Base-by-base conservation (phyloP, 306 rosid genomes). In the Erythrophleum fordii region DNA sequence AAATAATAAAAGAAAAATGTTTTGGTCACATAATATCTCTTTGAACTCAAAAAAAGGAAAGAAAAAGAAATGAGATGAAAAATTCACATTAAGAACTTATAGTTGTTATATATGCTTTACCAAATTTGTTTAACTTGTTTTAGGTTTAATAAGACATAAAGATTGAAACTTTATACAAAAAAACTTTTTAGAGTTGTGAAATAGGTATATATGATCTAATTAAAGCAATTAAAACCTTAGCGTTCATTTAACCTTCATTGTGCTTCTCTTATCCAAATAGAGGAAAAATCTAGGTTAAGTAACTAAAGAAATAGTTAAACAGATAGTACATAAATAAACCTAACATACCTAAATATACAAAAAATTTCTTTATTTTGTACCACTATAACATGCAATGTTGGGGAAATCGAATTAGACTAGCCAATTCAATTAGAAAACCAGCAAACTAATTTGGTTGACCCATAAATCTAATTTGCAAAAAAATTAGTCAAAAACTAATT, bases 141-240 rank as follows among this genome's bases (percentile, higher is more conserved):
- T 31, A 52, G 48, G 7, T 11, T 31, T 31, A 60, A n/a, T 9
- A 29, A 28, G 25, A 35, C 28, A 44, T 45, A 69, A 82, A 31
- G 73, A 51, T 60, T 18, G 4, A 13, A 58, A 22, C 26, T 17
- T 3, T 1, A 64, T 0, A n/a, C n/a, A n/a, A n/a, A n/a, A n/a
- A n/a, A 34, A 3, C 0, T 3, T 18, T 65, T 35, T 12, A 5
- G 23, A 0, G 28, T 0, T 9, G 72, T 39, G 18, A 58, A 53
- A 58, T 25, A 35, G n/a, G 6, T 39, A 66, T 35, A 44, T 74
- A 1, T 25, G 64, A 56, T 51, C 52, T 49, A 22, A 76, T 31
- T 59, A 13, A 28, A 67, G 66, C 69, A 42, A 71, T 12, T 11
- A 42, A 41, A 18, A 34, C 66, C 81, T 26, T 78, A 69, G 42